These are phyloP conservation scores for Rhodotorula sphaerocarpa DNA, from an alignment of 768 basidiomycete genomes.

Conservation along the genomic window DNA sequence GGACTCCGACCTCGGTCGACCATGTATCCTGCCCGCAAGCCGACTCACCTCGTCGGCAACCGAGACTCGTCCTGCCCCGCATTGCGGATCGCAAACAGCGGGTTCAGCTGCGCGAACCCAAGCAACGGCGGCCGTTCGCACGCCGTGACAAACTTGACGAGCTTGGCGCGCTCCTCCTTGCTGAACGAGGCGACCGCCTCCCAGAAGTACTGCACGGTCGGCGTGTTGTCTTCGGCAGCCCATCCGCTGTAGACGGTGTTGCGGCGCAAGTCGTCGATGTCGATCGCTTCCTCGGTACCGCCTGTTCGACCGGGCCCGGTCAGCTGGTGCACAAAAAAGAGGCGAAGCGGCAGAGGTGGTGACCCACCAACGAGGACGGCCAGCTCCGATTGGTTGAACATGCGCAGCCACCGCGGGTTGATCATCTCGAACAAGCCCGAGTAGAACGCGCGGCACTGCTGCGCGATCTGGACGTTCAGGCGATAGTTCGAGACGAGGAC, in stretches of 20 bases:
- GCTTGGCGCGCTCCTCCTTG: constrained; percentile 65
- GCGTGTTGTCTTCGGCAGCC: constrained; percentile 52
- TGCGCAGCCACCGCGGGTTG: constrained; percentile 80
- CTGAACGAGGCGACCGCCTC: constrained; percentile 69
- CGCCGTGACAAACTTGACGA: constrained; percentile 78
- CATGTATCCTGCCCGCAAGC: too few species aligned
- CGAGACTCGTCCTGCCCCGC: constrained; percentile 57
- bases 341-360: too few species aligned
- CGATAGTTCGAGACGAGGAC: constrained; percentile 79
- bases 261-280: constrained; percentile 62
- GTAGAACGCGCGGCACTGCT: constrained; percentile 54
- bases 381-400: constrained; percentile 96
- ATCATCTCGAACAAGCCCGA: constrained; percentile 87
- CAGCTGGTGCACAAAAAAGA: neutral
- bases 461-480: constrained; percentile 74
- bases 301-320: neutral
- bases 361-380: constrained; percentile 70
- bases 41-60: constrained; percentile 35
- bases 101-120: constrained; percentile 77
- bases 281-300: constrained; percentile 38
- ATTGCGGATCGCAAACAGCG: constrained; percentile 80
- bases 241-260: constrained; percentile 51
- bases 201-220: constrained; percentile 76
- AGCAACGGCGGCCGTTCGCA: constrained; percentile 76
- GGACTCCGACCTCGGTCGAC: neutral